Conservation (phyloP, 352 stramenopile species). For the Globisporangium echinulatum region DNA sequence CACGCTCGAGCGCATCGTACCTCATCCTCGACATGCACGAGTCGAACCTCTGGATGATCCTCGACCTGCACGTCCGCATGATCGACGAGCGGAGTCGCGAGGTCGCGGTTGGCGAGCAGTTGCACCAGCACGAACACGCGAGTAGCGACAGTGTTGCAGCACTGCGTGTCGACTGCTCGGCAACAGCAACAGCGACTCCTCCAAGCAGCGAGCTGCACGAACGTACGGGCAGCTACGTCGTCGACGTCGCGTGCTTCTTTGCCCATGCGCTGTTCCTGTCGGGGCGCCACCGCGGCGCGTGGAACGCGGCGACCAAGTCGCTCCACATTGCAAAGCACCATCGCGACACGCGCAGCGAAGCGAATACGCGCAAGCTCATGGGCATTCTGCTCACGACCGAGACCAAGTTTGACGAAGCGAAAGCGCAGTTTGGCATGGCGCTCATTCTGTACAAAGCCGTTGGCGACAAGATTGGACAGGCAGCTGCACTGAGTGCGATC, state of each 20-base stretch:
- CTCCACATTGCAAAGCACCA: constrained; percentile 73
- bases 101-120: constrained; percentile 1
- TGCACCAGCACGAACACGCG: background rate
- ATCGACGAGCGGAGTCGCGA: constrained; percentile 54
- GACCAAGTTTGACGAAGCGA: constrained; percentile 79
- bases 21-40: constrained; percentile 77
- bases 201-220: constrained; percentile 21
- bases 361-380: constrained; percentile 75
- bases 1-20: constrained; percentile 68
- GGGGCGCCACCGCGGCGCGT: constrained; percentile 61
- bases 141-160: background rate
- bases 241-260: constrained; percentile 70
- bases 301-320: constrained; percentile 64
- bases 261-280: constrained; percentile 70
- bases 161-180: constrained; percentile 16
- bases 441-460: constrained; percentile 72
- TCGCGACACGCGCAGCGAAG: constrained; percentile 58
- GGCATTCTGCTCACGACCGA: constrained; percentile 72
- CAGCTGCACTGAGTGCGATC: constrained; percentile 65
- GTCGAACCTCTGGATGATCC: constrained; percentile 76
- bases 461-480: constrained; percentile 71
- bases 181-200: constrained; percentile 1
- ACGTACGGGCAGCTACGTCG: constrained; percentile 45
- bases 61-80: constrained; percentile 67
- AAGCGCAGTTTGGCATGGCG: constrained; percentile 68